A percentile compares a stretch with the other conserved stretches of the same genome.
Conservation (phyloP, 768 basidiomycete species). For the Tricholoma matsutake region DNA sequence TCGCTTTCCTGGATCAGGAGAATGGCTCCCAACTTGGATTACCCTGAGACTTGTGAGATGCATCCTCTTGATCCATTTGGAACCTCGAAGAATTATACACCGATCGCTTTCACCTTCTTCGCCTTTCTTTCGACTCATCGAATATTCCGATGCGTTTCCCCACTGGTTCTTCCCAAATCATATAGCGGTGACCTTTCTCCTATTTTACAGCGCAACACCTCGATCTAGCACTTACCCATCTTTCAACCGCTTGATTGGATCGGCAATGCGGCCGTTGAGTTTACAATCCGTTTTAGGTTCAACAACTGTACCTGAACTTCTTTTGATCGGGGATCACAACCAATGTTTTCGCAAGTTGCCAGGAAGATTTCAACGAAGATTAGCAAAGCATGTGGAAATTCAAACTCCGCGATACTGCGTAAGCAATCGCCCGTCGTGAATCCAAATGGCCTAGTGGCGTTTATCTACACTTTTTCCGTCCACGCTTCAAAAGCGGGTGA, state of each 20-base stretch:
- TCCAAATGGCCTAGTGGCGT: slow-evolving; percentile 39
- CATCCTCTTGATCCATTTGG: slow-evolving; percentile 19
- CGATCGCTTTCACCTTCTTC: slow-evolving; percentile 2
- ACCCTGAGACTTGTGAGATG: slow-evolving; percentile 31
- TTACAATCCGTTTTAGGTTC: slow-evolving; percentile 3
- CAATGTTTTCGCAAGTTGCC: slow-evolving; percentile 34
- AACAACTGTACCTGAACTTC: slow-evolving; percentile 37
- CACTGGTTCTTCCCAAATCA: slow-evolving; percentile 14
- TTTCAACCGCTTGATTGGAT: slow-evolving; percentile 8
- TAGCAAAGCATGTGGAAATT: slow-evolving; percentile 12
- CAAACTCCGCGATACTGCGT: slow-evolving; percentile 18
- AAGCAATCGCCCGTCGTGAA: slow-evolving; percentile 2
- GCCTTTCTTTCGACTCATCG: neutral
- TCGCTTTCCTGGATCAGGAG: slow-evolving; percentile 49
- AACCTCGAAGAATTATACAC: slow-evolving; percentile 5
- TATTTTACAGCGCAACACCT: slow-evolving; percentile 3
- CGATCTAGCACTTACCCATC: slow-evolving; percentile 2
- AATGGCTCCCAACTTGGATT: slow-evolving; percentile 32
- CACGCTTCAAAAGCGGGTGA: slow-evolving; percentile 1
- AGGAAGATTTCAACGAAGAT: slow-evolving; percentile 16
- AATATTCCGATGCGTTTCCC: neutral
- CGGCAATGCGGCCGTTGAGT: slow-evolving; percentile 29
- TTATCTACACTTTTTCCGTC: slow-evolving; percentile 3
- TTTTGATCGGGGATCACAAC: slow-evolving; percentile 66
- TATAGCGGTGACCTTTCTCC: slow-evolving; percentile 22